Percentiles rank a stretch among this genome's conserved stretches.
Conservation (phyloP, 1,284 basidiomycete genomes). For the Inonotus obliquus region DNA sequence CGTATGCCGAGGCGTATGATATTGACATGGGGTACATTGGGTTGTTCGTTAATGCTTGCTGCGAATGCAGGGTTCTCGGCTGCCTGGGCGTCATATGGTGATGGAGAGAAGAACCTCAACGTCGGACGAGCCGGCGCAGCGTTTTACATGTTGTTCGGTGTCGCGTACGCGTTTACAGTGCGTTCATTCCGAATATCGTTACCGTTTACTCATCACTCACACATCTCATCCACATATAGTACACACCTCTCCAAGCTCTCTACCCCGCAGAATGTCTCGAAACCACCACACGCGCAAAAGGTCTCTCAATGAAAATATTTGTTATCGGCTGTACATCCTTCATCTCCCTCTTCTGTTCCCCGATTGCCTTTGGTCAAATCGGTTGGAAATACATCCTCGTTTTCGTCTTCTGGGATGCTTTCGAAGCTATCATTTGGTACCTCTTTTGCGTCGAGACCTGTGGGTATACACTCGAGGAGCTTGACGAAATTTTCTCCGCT, state of each 20-base stretch:
- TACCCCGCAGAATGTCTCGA: constrained; percentile 35
- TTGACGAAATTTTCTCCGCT: constrained; percentile 34
- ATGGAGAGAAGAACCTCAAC: constrained; percentile 21
- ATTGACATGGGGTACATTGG: constrained; percentile 25
- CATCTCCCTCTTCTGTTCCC: constrained; percentile 29
- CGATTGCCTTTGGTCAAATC: constrained; percentile 17
- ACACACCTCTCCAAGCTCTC: constrained; percentile 31
- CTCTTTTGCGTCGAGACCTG: constrained; percentile 33
- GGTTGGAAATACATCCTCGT: constrained; percentile 27
- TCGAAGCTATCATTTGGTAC: constrained; percentile 32
- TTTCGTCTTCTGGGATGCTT: constrained; percentile 30
- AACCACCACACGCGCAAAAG: constrained; percentile 35
- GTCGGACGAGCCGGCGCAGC: constrained; percentile 28
- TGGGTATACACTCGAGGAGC: constrained; percentile 30
- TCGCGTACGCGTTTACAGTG: constrained; percentile 22
- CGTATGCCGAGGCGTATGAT: constrained; percentile 25
- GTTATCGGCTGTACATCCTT: constrained; percentile 23
- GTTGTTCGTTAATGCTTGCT: constrained; percentile 25
- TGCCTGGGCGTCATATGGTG: constrained; percentile 24
- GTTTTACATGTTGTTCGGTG: constrained; percentile 21
- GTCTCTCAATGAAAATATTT: constrained; percentile 26
- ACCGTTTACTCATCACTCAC: neutral
- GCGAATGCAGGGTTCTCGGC: constrained; percentile 27
- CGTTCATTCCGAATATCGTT: neutral
- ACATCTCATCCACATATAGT: constrained; percentile 19